Base-by-base conservation (phyloP, 176 grass and related monocot species). In the Poa pratensis region DNA sequence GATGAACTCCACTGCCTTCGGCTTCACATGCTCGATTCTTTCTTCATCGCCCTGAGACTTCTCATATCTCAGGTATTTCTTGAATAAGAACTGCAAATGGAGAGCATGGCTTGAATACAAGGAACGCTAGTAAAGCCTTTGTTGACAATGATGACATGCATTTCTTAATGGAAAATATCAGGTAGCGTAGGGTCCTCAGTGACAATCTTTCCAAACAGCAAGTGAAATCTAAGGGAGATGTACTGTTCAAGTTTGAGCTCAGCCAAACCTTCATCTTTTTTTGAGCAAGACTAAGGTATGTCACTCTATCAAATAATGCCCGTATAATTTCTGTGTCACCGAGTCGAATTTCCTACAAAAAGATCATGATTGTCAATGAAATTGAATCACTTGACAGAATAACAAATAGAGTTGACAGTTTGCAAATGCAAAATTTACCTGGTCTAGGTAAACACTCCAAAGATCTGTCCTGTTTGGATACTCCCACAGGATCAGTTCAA, bases 391-490 rank as follows among this genome's bases (percentile, higher is more conserved):
- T 79, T 69, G 9, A 42, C 34, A 88, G 50, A 57, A 22, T 72
- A 87, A 34, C 1, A 80, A 34, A 51, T 66, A 43, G 22, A 86
- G 27, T 64, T n/a, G 53, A 58, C 35, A 82, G 69, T 75, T 79
- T 79, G 19, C 15, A 57, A 45, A 51, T 77, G 86, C 20, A 53
- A 55, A 42, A 69, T 88, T 50, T 90, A 98, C 93, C 70, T 95
- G 96, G 89, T 98, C 96, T 18, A 98, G 77, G 88, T 98, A 98
- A 82, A 95, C 90, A 83, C 91, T 98, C 96, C 93, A 98, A 53
- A 98, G 83, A 45, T 98, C 96, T 18, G 91, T 98, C 90, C 96
- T 85, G 83, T 98, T 94, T 1, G 93, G 96, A 87, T 92, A 94
- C 52, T 98, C 93, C n/a, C 91, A 77, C 53, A 98, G 70, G 48